A percentile compares a stretch with the other conserved stretches of the same genome.
These are phyloP conservation scores for Massarina eburnea DNA, from an alignment of 2,329 filamentous ascomycete genomes.

Conservation along the genomic window DNA sequence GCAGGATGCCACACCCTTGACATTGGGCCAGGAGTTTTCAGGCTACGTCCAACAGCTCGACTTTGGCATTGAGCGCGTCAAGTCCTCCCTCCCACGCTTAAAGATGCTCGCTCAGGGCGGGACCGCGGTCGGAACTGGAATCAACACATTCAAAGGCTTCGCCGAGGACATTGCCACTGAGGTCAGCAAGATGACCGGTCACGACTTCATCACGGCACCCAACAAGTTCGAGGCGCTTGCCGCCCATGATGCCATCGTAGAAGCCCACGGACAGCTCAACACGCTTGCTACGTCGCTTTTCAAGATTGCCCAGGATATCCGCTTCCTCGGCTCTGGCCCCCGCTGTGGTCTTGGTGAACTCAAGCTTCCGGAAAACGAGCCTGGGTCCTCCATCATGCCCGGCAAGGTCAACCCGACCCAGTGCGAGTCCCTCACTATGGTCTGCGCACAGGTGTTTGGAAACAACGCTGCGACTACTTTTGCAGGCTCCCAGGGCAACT, in stretches of 20 bases:
- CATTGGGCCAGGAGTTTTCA: slow-evolving; percentile 95
- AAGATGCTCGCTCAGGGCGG: slow-evolving; percentile 90
- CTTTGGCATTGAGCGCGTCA: slow-evolving; percentile 82
- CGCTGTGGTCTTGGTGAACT: slow-evolving; percentile 95
- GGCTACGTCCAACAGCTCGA: slow-evolving; percentile 96
- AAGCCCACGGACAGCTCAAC: slow-evolving; percentile 91
- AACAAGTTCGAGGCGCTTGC: slow-evolving; percentile 99
- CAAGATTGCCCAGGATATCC: slow-evolving; percentile 98
- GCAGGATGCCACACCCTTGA: slow-evolving; percentile 95
- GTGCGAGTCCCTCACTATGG: slow-evolving; percentile 96
- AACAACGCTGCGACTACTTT: slow-evolving; percentile 94
- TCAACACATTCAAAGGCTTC: slow-evolving; percentile 97
- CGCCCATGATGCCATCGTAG: slow-evolving; percentile 92
- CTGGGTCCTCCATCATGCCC: slow-evolving; percentile 97
- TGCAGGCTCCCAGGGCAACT: slow-evolving; percentile 95
- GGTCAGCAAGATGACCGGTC: slow-evolving; percentile 89
- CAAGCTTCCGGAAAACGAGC: slow-evolving; percentile 94
- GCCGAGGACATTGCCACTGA: slow-evolving; percentile 90
- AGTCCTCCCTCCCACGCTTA: slow-evolving; percentile 80
- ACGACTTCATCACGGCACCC: slow-evolving; percentile 90
- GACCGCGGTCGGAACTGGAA: slow-evolving; percentile 93
- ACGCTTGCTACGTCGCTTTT: slow-evolving; percentile 87
- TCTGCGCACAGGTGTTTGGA: slow-evolving; percentile 96
- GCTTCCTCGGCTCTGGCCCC: slow-evolving; percentile 93
- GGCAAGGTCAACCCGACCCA: slow-evolving; percentile 99